A percentile compares a stretch with the other conserved stretches of the same genome.
phyloP scores from a whole-genome alignment of 768 basidiomycete species.

The Cystofilobasidium bisporidii region DNA sequence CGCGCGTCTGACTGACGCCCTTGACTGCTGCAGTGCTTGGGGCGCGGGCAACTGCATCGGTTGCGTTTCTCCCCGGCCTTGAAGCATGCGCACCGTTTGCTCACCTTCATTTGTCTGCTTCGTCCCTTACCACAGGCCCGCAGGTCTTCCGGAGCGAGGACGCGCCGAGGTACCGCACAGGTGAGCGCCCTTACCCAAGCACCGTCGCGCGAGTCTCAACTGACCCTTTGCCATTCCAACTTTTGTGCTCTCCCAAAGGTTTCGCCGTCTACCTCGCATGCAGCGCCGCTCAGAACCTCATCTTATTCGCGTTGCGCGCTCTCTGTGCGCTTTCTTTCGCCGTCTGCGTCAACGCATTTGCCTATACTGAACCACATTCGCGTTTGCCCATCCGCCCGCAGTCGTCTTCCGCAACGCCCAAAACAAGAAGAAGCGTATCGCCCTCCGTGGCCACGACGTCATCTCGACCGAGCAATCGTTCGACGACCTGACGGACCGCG shows the following conservation, averaged over 20 bases:
- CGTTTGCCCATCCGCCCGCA: constrained; percentile 32
- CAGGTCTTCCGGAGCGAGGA: constrained; percentile 48
- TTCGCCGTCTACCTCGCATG: background rate
- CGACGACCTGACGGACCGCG: constrained; percentile 47
- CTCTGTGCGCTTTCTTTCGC: too few species aligned
- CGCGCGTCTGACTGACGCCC: too few species aligned
- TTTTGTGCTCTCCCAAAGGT: too few species aligned
- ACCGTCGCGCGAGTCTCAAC: too few species aligned
- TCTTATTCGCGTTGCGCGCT: background rate
- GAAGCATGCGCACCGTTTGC: too few species aligned
- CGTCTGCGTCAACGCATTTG: constrained; percentile 38
- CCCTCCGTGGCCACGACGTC: background rate
- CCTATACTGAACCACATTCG: constrained; percentile 43
- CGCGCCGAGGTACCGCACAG: constrained; percentile 43
- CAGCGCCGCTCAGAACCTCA: background rate
- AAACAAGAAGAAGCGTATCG: constrained; percentile 30
- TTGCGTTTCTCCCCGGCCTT: too few species aligned
- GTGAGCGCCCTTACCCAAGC: too few species aligned
- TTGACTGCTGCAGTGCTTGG: too few species aligned
- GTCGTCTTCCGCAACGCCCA: constrained; percentile 28
- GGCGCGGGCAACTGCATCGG: constrained; percentile 49
- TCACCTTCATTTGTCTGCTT: too few species aligned
- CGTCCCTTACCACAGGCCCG: too few species aligned
- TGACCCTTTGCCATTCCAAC: constrained; percentile 27
- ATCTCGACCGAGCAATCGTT: constrained; percentile 44